These are phyloP conservation scores for Alloascoidea hylecoeti DNA, from an alignment of 805 yeast genomes.

Conservation along the genomic window DNA sequence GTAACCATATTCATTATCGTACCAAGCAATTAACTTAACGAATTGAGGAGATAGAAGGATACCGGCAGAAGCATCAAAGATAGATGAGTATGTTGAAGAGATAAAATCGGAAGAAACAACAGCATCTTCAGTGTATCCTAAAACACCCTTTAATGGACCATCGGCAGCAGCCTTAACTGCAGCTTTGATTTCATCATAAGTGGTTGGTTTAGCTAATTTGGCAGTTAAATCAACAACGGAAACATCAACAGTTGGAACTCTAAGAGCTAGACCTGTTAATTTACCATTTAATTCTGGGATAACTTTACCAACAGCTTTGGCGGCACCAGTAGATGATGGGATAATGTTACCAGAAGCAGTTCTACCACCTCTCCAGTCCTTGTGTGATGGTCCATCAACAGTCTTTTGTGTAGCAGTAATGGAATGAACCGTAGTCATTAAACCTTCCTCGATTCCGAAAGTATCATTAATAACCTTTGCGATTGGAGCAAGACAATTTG, in stretches of 20 bases:
- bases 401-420: slow-evolving; percentile 94
- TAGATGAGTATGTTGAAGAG: slow-evolving; percentile 72
- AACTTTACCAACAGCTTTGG: slow-evolving; percentile 94
- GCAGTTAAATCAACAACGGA: slow-evolving; percentile 89
- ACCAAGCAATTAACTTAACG: slow-evolving; percentile 88
- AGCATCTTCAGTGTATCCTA: slow-evolving; percentile 87
- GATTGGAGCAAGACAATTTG: slow-evolving; percentile 90
- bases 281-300: slow-evolving; percentile 84
- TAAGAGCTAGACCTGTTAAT: slow-evolving; percentile 86
- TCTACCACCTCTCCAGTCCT: slow-evolving; percentile 99
- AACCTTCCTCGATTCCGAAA: slow-evolving; percentile 82
- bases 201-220: slow-evolving; percentile 60
- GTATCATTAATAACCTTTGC: slow-evolving; percentile 80
- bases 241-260: slow-evolving; percentile 90
- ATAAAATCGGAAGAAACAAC: slow-evolving; percentile 87
- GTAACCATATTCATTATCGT: slow-evolving; percentile 94
- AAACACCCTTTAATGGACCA: slow-evolving; percentile 64
- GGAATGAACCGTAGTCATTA: slow-evolving; percentile 94
- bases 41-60: slow-evolving; percentile 75
- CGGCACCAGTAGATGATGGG: slow-evolving; percentile 95
- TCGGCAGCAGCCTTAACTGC: slow-evolving; percentile 66
- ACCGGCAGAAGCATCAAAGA: slow-evolving; percentile 88
- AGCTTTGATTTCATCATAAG: slow-evolving; percentile 73
- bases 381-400: slow-evolving; percentile 93
- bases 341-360: slow-evolving; percentile 92